Evolutionary conservation across 305 asterid species (phyloP), one percentile per base, ranked within the genome.

Genomic region (Solanum chacoense): DNA sequence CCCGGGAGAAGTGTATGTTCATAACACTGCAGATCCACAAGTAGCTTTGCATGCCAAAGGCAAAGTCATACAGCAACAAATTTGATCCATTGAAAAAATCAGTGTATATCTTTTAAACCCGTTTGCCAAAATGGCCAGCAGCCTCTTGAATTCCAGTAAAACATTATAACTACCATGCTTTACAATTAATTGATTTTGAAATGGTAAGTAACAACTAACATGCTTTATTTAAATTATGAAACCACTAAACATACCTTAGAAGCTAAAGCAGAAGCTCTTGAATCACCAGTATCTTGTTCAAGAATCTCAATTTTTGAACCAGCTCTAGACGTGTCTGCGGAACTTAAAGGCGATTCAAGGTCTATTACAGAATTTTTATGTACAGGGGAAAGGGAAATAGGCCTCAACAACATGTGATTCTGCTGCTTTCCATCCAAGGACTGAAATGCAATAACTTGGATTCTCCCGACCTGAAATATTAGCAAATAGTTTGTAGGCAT

Each of bases 401-500:
- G 94, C 92, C 90, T 93, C 90, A 92, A 85, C 87, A 89, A 85
- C 87, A 89, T 83, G 73, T 93, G 94, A 90, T 91, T 95, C 88
- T 96, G 98, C 93, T 96, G 98, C 93, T 96, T 96, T 91, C 99
- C 98, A 92, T 96, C 99, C 91, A 93, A 91, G 86, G 99, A 98
- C 94, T 98, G 99, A 91, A 98, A 98, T 50, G 99, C 99, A 88
- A 91, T 93, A 76, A 98, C 96, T 93, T 98, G 99, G 91, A 98
- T 96, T 93, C 99, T 93, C 88, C 99, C 99, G 18, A 95, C 98
- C 99, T 98, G 91, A 40, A 89, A 89, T 29, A 59, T 87, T 31
- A 83, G 71, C 38, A 81, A 50, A 50, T 83, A 83, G 87, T 83
- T 50, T 31, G 87, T 31, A 50, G 32, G 67, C 31, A 83, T 83